Evolutionary conservation across 192 early-diverging fungal genomes (phyloP).

Genomic region (Blastocladiella britannica): DNA sequence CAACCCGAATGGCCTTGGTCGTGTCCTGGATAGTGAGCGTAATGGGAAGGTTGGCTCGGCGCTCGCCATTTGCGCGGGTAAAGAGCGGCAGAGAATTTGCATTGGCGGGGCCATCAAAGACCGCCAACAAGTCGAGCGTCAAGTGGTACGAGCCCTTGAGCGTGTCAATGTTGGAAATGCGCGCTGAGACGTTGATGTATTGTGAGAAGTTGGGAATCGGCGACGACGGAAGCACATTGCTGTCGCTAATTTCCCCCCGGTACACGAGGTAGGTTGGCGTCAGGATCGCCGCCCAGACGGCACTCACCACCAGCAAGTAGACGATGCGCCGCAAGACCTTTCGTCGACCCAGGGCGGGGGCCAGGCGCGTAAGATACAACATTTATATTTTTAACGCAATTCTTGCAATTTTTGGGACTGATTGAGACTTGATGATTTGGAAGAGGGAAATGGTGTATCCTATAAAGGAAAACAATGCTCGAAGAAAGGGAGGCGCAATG

Average conservation of each 20-base stretch:
- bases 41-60: neutral
- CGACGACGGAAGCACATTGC: neutral
- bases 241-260: neutral
- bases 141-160: neutral
- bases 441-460: too few species aligned
- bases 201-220: neutral
- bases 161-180: neutral
- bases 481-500: too few species aligned
- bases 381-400: too few species aligned
- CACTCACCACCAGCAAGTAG: neutral
- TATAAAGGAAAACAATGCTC: too few species aligned
- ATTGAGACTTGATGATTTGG: too few species aligned
- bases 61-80: neutral
- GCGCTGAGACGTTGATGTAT: neutral
- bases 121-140: neutral
- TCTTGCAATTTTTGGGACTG: too few species aligned
- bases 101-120: neutral
- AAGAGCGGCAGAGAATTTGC: neutral
- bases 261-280: neutral
- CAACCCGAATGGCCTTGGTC: neutral
- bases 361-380: too few species aligned
- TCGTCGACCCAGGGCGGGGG: neutral
- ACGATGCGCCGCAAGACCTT: neutral
- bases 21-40: neutral
- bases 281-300: neutral